These are phyloP conservation scores for Alternaria metachromatica DNA, from an alignment of 2,329 filamentous ascomycete genomes.

Conservation along the genomic window DNA sequence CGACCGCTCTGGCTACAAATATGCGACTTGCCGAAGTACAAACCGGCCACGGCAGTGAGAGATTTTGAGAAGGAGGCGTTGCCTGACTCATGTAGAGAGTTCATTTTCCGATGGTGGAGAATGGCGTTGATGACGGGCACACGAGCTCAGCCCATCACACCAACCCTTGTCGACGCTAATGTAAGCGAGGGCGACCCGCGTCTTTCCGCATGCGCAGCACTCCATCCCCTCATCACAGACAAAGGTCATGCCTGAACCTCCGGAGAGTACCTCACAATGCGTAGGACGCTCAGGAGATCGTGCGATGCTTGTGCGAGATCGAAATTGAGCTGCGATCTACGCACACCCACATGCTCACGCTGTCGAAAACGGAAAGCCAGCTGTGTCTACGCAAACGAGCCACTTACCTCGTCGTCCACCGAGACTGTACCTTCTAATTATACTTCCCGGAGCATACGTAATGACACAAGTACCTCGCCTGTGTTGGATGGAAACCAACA, in stretches of 20 bases:
- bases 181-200: not conserved
- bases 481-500: not conserved
- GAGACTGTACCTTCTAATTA: conserved; percentile 15
- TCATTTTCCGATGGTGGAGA: not conserved
- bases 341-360: conserved; percentile 62
- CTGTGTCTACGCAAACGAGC: conserved; percentile 64
- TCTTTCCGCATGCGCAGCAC: not conserved
- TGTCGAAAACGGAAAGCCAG: conserved; percentile 57
- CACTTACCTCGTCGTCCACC: conserved; percentile 39
- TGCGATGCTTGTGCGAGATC: conserved; percentile 63
- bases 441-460: not conserved
- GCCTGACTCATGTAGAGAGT: not conserved
- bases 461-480: not conserved
- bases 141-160: not conserved
- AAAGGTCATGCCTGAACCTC: not conserved
- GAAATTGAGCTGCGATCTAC: conserved; percentile 64
- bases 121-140: not conserved
- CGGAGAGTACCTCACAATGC: conserved; percentile 50
- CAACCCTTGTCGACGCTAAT: not conserved
- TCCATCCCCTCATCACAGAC: not conserved
- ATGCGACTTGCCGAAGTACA: not conserved
- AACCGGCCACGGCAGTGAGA: not conserved
- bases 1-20: not conserved
- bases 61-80: not conserved
- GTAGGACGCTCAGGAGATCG: conserved; percentile 63